Evolutionary conservation across 768 basidiomycete species (phyloP).

Genomic region (Boletus patriciae): DNA sequence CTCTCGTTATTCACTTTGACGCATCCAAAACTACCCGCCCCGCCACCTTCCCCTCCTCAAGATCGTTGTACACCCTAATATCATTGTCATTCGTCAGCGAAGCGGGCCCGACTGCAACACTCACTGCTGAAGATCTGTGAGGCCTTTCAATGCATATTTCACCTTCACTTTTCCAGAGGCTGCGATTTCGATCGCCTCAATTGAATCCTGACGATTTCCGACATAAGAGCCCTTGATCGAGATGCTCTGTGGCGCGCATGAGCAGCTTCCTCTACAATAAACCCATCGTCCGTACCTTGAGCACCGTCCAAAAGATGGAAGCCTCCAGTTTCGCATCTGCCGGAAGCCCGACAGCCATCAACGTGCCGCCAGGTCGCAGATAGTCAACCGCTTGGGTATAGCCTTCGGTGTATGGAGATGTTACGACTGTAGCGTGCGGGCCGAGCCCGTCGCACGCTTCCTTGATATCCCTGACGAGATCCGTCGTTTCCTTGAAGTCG

Average conservation of each 20-base stretch:
- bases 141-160: slow-evolving; percentile 44
- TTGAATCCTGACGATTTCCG: slow-evolving; percentile 80
- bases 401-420: slow-evolving; percentile 47
- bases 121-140: slow-evolving; percentile 53
- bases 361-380: slow-evolving; percentile 65
- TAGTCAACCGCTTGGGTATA: slow-evolving; percentile 68
- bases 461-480: slow-evolving; percentile 66
- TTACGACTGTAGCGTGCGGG: slow-evolving; percentile 68
- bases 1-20: slow-evolving; percentile 21
- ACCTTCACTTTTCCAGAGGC: slow-evolving; percentile 68
- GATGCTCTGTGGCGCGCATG: slow-evolving; percentile 22
- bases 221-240: slow-evolving; percentile 41
- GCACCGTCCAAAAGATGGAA: slow-evolving; percentile 71
- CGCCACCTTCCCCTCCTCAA: slow-evolving; percentile 41
- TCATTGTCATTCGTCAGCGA: background rate
- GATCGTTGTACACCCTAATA: slow-evolving; percentile 39
- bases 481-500: slow-evolving; percentile 69
- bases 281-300: slow-evolving; percentile 41
- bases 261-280: background rate
- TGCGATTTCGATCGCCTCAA: slow-evolving; percentile 79
- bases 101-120: slow-evolving; percentile 21
- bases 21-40: slow-evolving; percentile 44
- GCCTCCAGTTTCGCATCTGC: slow-evolving; percentile 55
- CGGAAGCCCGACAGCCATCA: slow-evolving; percentile 82
- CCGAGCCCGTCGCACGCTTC: slow-evolving; percentile 64